Evolutionary conservation across 2,329 filamentous ascomycete genomes (phyloP).

Genomic region (Apiospora kogelbergensis): DNA sequence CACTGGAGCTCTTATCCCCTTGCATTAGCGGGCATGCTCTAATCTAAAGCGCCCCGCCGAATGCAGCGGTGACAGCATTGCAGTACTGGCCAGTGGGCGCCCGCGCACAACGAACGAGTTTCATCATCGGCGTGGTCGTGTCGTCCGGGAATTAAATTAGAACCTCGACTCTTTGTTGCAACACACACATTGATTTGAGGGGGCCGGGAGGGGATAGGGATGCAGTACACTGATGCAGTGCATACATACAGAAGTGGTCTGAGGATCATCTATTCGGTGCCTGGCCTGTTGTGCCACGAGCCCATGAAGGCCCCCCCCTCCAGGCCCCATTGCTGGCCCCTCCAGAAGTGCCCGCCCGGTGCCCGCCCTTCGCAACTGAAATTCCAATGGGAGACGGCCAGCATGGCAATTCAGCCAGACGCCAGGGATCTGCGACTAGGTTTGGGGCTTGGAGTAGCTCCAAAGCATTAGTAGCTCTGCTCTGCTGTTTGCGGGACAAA

Average conservation of each 20-base stretch:
- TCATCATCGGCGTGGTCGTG: not conserved
- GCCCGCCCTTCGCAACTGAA: not conserved
- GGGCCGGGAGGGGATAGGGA: not conserved
- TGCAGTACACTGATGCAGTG: not conserved
- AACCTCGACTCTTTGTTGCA: too few species aligned
- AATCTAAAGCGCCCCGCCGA: not conserved
- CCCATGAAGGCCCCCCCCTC: not conserved
- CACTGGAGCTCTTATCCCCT: not conserved
- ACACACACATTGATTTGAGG: not conserved
- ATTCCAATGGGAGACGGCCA: conserved; percentile 2
- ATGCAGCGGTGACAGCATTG: not conserved
- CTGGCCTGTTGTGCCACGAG: conserved; percentile 1
- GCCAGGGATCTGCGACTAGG: conserved; percentile 6
- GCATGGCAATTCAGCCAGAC: not conserved
- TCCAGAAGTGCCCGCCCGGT: not conserved
- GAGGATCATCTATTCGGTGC: not conserved
- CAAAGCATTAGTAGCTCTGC: not conserved
- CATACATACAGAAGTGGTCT: not conserved
- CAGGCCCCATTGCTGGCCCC: too few species aligned
- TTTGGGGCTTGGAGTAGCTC: not conserved
- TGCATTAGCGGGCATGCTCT: not conserved
- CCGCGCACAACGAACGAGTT: not conserved
- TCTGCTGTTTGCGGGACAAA: not conserved
- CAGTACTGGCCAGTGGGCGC: not conserved
- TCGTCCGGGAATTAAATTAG: not conserved